phyloP scores from a whole-genome alignment of 1,284 basidiomycete genomes.

The Boletus nobilissimus region DNA sequence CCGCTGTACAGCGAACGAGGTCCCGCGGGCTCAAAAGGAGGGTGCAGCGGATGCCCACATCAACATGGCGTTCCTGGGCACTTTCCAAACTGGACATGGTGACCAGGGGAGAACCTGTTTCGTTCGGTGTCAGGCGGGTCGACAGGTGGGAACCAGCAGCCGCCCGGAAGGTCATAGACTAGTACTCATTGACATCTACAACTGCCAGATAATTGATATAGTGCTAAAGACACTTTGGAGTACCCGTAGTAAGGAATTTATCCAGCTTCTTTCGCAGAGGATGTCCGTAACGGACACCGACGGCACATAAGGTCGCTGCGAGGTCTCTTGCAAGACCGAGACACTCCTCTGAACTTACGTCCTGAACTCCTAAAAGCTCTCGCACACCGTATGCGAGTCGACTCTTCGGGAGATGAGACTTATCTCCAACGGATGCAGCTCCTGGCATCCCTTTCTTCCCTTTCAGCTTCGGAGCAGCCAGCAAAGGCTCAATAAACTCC shows the following conservation, averaged over 20 bases:
- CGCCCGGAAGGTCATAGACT: conserved; percentile 43
- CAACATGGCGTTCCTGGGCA: conserved; percentile 44
- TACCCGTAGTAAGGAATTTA: conserved; percentile 53
- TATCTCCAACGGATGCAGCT: conserved; percentile 46
- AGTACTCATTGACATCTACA: conserved; percentile 7
- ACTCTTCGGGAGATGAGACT: conserved; percentile 62
- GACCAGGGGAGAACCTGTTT: conserved; percentile 39
- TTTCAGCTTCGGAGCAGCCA: conserved; percentile 71
- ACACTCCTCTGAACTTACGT: conserved; percentile 59
- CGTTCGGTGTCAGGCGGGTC: conserved; percentile 34
- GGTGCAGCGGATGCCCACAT: conserved; percentile 31
- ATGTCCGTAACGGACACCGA: conserved; percentile 71
- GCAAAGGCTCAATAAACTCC: conserved; percentile 74
- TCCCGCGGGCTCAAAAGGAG: conserved; percentile 27
- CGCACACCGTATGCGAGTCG: conserved; percentile 73
- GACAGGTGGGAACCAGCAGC: conserved; percentile 24
- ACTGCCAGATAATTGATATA: conserved; percentile 19
- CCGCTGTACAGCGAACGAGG: conserved; percentile 33
- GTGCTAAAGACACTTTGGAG: conserved; percentile 1
- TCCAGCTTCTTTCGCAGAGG: conserved; percentile 72
- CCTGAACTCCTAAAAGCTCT: conserved; percentile 65
- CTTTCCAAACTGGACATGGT: conserved; percentile 37
- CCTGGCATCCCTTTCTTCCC: conserved; percentile 58
- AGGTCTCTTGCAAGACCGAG: conserved; percentile 60
- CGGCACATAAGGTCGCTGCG: conserved; percentile 58